phyloP scores from a whole-genome alignment of 2,329 filamentous ascomycete species.

The Ceratocystis colombiana region DNA sequence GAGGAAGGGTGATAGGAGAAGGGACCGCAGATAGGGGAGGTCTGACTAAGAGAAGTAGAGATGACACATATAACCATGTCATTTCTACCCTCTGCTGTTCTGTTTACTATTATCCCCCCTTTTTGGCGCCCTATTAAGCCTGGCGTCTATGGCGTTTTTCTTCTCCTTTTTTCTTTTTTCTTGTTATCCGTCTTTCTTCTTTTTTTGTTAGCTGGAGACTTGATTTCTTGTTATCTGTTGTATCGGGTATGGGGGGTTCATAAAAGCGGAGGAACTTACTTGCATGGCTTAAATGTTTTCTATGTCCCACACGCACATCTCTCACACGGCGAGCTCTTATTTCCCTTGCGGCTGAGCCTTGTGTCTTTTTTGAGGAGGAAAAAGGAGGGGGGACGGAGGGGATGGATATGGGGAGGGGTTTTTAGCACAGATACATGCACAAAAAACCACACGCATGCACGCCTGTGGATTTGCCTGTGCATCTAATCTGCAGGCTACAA shows the following conservation, averaged over 20 bases:
- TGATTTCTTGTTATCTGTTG: not conserved
- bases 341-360: not conserved
- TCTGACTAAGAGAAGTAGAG: not conserved
- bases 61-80: not conserved
- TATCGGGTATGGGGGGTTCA: not conserved
- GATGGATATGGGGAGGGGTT: no score
- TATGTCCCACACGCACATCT: not conserved
- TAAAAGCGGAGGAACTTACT: not conserved
- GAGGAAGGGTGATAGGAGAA: constrained; percentile 23
- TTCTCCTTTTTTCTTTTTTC: not conserved
- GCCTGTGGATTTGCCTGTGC: no score
- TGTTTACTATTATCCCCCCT: not conserved
- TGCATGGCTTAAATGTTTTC: not conserved
- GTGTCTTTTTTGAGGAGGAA: not conserved
- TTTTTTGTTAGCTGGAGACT: not conserved
- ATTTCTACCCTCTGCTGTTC: not conserved
- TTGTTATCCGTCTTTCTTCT: not conserved
- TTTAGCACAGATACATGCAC: not conserved
- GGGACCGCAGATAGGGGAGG: constrained; percentile 14
- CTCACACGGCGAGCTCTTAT: not conserved
- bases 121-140: not conserved
- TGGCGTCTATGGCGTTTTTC: not conserved
- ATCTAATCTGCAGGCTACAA: not conserved
- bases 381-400: not conserved
- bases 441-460: not conserved